Percentiles rank a stretch among this genome's conserved stretches.
These are phyloP conservation scores for Penicillium glabrum DNA, from an alignment of 2,329 filamentous ascomycete species.

Conservation along the genomic window DNA sequence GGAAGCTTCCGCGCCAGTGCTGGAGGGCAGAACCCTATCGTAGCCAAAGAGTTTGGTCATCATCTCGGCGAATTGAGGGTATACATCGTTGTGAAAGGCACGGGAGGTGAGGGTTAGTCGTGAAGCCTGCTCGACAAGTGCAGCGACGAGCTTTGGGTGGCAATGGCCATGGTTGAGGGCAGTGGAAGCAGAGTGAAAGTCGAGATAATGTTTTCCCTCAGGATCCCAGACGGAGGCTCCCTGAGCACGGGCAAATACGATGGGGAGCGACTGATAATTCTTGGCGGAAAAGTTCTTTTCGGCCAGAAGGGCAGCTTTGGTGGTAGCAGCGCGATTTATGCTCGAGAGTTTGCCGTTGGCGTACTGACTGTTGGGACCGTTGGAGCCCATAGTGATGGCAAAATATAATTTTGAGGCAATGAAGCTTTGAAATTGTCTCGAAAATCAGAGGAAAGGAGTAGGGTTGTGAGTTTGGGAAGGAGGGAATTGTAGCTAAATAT, in stretches of 20 bases:
- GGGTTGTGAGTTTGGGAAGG: too few species aligned
- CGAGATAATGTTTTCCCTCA: constrained; percentile 93
- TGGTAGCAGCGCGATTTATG: too few species aligned
- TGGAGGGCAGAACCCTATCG: constrained; percentile 98
- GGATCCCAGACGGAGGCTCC: constrained; percentile 95
- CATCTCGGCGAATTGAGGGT: constrained; percentile 92
- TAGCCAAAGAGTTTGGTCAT: constrained; percentile 86
- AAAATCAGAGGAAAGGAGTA: too few species aligned
- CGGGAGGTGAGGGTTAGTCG: constrained; percentile 88
- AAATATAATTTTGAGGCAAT: too few species aligned
- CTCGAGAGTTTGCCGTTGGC: too few species aligned
- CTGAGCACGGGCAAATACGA: constrained; percentile 84
- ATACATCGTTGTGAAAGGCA: constrained; percentile 97
- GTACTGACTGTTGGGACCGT: too few species aligned
- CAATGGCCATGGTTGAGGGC: constrained; percentile 98
- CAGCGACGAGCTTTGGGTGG: constrained; percentile 92
- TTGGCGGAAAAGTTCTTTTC: constrained; percentile 89
- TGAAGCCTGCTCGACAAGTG: constrained; percentile 82
- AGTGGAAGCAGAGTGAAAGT: constrained; percentile 97
- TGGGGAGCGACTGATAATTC: constrained; percentile 96
- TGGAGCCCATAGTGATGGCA: too few species aligned
- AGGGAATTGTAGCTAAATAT: too few species aligned
- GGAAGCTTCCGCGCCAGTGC: constrained; percentile 93
- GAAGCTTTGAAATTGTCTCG: too few species aligned
- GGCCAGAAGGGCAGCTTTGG: constrained; percentile 42